A percentile compares a stretch with the other conserved stretches of the same genome.
Conservation (phyloP, 768 basidiomycete species). For the Leccinellum rugosiceps region DNA sequence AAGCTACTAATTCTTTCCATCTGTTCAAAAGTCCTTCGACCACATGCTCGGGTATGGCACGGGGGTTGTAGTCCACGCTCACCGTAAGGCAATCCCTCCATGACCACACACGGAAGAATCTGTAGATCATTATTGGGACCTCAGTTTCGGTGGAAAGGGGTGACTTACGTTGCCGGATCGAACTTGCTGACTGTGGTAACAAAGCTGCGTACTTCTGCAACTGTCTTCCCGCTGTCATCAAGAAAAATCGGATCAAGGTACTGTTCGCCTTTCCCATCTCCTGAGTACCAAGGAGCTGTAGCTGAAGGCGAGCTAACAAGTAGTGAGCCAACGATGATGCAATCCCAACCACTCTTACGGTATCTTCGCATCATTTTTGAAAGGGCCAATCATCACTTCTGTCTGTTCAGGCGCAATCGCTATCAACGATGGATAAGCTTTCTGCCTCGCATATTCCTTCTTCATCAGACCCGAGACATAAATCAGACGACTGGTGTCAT, state of each 20-base stretch:
- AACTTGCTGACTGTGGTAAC: not conserved
- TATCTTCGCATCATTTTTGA: not conserved
- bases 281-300: not conserved
- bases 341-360: not conserved
- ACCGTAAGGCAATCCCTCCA: not conserved
- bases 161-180: not conserved
- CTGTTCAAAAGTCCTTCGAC: not conserved
- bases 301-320: not conserved
- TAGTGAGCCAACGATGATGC: not conserved
- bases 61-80: conserved; percentile 2
- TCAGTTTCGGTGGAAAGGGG: not conserved
- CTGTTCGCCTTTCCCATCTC: not conserved
- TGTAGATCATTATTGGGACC: not conserved
- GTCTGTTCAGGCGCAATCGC: not conserved
- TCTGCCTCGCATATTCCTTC: not conserved
- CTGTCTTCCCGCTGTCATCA: not conserved
- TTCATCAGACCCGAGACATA: not conserved
- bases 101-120: conserved; percentile 3
- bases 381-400: not conserved
- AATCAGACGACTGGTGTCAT: not conserved
- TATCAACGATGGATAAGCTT: not conserved
- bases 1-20: not conserved
- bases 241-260: not conserved
- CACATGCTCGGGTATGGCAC: not conserved
- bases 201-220: not conserved